phyloP scores from a whole-genome alignment of 768 basidiomycete genomes.

The Chiua virens region DNA sequence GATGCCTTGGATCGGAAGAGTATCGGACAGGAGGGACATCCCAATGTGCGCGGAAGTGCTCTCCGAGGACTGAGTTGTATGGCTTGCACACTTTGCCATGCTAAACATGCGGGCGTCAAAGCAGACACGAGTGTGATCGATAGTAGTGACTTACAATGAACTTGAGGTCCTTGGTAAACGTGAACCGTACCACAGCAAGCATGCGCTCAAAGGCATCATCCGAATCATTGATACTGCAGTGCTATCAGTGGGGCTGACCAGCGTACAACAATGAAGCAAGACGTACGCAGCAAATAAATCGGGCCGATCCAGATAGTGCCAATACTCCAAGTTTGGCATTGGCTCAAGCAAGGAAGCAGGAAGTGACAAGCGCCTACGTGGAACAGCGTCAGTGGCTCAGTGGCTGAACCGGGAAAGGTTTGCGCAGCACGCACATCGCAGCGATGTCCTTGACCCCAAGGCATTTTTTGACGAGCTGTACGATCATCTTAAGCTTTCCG shows the following conservation, averaged over 20 bases:
- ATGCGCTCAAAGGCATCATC: slow-evolving; percentile 93
- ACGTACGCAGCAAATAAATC: slow-evolving; percentile 90
- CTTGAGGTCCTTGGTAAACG: slow-evolving; percentile 93
- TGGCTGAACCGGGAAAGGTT: not conserved
- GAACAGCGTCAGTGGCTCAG: slow-evolving; percentile 15
- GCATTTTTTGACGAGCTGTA: slow-evolving; percentile 87
- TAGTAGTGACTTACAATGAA: slow-evolving; percentile 61
- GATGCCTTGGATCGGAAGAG: slow-evolving; percentile 44
- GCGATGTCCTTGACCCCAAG: slow-evolving; percentile 95
- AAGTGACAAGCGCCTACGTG: slow-evolving; percentile 78
- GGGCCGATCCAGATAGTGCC: slow-evolving; percentile 89
- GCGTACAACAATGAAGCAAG: not conserved
- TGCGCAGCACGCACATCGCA: slow-evolving; percentile 63
- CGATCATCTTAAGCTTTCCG: slow-evolving; percentile 91
- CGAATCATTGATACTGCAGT: slow-evolving; percentile 82
- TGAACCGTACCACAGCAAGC: slow-evolving; percentile 86
- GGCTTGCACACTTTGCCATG: slow-evolving; percentile 94
- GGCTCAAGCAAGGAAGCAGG: slow-evolving; percentile 94
- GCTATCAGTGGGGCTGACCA: slow-evolving; percentile 4
- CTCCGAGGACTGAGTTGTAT: slow-evolving; percentile 83
- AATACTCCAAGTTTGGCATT: slow-evolving; percentile 94
- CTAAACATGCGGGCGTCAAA: slow-evolving; percentile 37
- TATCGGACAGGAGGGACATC: slow-evolving; percentile 66
- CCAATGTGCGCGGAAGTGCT: slow-evolving; percentile 90
- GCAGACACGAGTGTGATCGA: not conserved